A percentile compares a stretch with the other conserved stretches of the same genome.
phyloP scores from a whole-genome alignment of 1,284 basidiomycete genomes.

The Cryptococcus hybrid region DNA sequence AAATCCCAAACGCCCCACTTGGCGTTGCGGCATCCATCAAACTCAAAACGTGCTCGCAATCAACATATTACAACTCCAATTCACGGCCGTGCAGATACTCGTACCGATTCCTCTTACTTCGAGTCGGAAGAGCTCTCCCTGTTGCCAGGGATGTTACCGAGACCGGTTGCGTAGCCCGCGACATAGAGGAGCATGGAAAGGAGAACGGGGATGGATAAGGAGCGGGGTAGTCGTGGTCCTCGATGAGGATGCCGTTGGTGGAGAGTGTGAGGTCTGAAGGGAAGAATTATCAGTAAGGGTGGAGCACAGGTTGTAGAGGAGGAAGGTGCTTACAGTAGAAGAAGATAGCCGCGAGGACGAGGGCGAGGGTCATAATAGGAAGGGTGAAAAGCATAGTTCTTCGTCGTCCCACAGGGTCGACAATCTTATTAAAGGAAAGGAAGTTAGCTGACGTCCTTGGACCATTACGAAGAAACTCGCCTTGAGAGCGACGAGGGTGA shows the following conservation, averaged over 20 bases:
- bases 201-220: conserved; percentile 69
- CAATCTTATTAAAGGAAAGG: conserved; percentile 49
- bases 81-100: conserved; percentile 72
- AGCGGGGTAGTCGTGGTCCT: conserved; percentile 61
- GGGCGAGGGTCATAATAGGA: conserved; percentile 72
- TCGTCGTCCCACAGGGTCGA: conserved; percentile 73
- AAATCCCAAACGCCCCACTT: conserved; percentile 74
- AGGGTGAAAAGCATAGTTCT: conserved; percentile 72
- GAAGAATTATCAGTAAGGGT: too few relatives aligned
- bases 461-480: conserved; percentile 33
- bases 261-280: conserved; percentile 62
- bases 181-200: conserved; percentile 78
- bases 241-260: conserved; percentile 65
- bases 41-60: conserved; percentile 72
- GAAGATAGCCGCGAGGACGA: conserved; percentile 67
- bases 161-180: conserved; percentile 73
- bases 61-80: conserved; percentile 71
- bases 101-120: conserved; percentile 80
- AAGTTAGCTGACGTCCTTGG: background rate
- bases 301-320: background rate
- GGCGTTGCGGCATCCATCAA: conserved; percentile 74
- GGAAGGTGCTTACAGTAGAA: conserved; percentile 64
- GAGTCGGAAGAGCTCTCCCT: conserved; percentile 75
- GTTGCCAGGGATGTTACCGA: conserved; percentile 81
- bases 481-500: conserved; percentile 75